These are phyloP conservation scores for Lophiostoma macrostomum DNA, from an alignment of 495 filamentous ascomycete species.

Conservation along the genomic window DNA sequence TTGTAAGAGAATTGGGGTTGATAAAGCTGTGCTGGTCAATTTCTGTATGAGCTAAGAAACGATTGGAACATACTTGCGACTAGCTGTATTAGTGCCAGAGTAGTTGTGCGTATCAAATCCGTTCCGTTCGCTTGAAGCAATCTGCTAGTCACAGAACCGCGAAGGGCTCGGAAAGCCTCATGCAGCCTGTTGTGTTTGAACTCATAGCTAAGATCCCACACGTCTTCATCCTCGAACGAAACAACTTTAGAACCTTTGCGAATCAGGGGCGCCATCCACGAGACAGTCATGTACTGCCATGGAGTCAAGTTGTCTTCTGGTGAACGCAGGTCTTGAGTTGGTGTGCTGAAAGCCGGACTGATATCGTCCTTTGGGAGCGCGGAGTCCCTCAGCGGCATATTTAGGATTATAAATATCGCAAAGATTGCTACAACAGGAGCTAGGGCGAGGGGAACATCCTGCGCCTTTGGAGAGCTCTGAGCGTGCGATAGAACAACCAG, in stretches of 20 bases:
- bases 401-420: slow-evolving; percentile 53
- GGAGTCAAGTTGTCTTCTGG: slow-evolving; percentile 78
- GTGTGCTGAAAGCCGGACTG: slow-evolving; percentile 53
- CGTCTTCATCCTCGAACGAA: slow-evolving; percentile 75
- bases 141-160: slow-evolving; percentile 66
- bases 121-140: slow-evolving; percentile 69
- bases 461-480: slow-evolving; percentile 27
- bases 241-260: slow-evolving; percentile 56
- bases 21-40: slow-evolving; percentile 45
- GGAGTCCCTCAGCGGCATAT: slow-evolving; percentile 70
- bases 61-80: slow-evolving; percentile 46
- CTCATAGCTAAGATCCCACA: slow-evolving; percentile 71
- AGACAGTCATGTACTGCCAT: slow-evolving; percentile 80
- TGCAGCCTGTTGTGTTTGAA: slow-evolving; percentile 74
- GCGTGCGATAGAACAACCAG: slow-evolving; percentile 42
- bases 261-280: slow-evolving; percentile 77
- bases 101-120: slow-evolving; percentile 66
- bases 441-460: slow-evolving; percentile 44
- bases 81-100: slow-evolving; percentile 60
- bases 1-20: slow-evolving; percentile 66
- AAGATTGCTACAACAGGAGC: slow-evolving; percentile 43
- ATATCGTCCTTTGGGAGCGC: slow-evolving; percentile 58
- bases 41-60: slow-evolving; percentile 5
- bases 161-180: slow-evolving; percentile 66
- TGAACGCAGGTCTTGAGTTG: slow-evolving; percentile 61